A percentile compares a stretch with the other conserved stretches of the same genome.
phyloP scores from a whole-genome alignment of 495 filamentous ascomycete genomes.

The Aspergillus kassunensis region DNA sequence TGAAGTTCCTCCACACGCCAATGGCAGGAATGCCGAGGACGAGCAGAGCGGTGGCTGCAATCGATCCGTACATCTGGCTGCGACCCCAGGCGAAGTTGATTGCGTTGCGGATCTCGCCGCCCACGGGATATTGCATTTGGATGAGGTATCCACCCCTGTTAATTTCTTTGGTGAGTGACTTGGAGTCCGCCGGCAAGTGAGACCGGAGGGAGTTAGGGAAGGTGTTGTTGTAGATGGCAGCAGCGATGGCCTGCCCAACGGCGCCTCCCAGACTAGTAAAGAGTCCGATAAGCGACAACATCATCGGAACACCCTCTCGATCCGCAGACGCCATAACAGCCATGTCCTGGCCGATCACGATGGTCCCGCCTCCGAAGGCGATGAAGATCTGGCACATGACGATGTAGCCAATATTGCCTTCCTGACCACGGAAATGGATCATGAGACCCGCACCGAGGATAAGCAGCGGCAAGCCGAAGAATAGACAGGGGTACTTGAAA shows the following conservation, averaged over 20 bases:
- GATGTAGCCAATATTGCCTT: conserved; percentile 57
- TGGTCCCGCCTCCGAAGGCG: conserved; percentile 61
- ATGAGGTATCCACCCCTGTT: conserved; percentile 39
- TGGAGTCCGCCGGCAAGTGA: conserved; percentile 37
- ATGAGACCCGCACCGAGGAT: conserved; percentile 62
- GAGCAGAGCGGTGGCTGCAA: conserved; percentile 45
- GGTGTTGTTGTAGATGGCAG: conserved; percentile 65
- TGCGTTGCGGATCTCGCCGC: conserved; percentile 49
- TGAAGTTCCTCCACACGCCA: conserved; percentile 43
- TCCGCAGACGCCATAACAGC: conserved; percentile 66
- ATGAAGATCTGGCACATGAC: conserved; percentile 80
- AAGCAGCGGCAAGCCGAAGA: conserved; percentile 59
- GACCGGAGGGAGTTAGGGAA: conserved; percentile 52
- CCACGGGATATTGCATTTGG: conserved; percentile 53
- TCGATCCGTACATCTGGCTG: conserved; percentile 55
- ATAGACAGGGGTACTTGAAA: conserved; percentile 55
- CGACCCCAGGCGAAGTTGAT: conserved; percentile 58
- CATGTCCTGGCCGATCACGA: conserved; percentile 67
- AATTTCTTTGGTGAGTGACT: conserved; percentile 46
- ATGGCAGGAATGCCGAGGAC: conserved; percentile 35
- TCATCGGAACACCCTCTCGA: conserved; percentile 62
- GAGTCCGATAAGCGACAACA: conserved; percentile 63
- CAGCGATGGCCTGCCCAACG: conserved; percentile 61
- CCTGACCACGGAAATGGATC: conserved; percentile 64
- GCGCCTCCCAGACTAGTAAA: conserved; percentile 66